phyloP scores from a whole-genome alignment of 768 basidiomycete species.

The Gyrodon lividus region DNA sequence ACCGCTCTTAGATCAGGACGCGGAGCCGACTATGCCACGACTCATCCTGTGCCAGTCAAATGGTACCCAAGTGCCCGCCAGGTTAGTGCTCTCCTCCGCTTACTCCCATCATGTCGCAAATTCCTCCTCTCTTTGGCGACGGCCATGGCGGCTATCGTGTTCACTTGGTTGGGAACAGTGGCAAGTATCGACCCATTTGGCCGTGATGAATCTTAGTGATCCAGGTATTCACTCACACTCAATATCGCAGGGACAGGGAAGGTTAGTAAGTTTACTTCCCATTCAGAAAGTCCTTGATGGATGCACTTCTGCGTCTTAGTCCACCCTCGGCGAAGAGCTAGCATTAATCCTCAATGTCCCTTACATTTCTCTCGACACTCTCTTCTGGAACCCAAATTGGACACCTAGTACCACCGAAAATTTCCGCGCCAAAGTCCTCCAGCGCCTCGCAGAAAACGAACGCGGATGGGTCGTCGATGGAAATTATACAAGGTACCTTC shows the following conservation, averaged over 20 bases:
- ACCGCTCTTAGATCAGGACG: no score
- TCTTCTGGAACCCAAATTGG: slow-evolving; percentile 51
- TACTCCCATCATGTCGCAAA: not conserved
- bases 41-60: no score
- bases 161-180: slow-evolving; percentile 50
- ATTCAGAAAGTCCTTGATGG: no score
- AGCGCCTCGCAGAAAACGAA: slow-evolving; percentile 29
- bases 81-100: not conserved
- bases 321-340: slow-evolving; percentile 43
- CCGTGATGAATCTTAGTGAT: not conserved
- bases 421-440: slow-evolving; percentile 9
- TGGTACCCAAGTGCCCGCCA: no score
- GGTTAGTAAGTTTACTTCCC: slow-evolving; percentile 25
- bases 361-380: slow-evolving; percentile 42
- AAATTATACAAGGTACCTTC: slow-evolving; percentile 31
- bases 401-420: slow-evolving; percentile 26
- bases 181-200: slow-evolving; percentile 25
- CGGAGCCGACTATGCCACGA: no score
- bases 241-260: slow-evolving; percentile 33
- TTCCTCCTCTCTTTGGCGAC: slow-evolving; percentile 43
- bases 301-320: slow-evolving; percentile 30
- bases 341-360: slow-evolving; percentile 43
- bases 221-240: not conserved
- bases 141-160: slow-evolving; percentile 43
- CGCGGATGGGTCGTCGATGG: slow-evolving; percentile 55